Evolutionary conservation across 2,329 filamentous ascomycete species (phyloP), one percentile per base, ranked within the genome.

Genomic region (Penicillium sp.): DNA sequence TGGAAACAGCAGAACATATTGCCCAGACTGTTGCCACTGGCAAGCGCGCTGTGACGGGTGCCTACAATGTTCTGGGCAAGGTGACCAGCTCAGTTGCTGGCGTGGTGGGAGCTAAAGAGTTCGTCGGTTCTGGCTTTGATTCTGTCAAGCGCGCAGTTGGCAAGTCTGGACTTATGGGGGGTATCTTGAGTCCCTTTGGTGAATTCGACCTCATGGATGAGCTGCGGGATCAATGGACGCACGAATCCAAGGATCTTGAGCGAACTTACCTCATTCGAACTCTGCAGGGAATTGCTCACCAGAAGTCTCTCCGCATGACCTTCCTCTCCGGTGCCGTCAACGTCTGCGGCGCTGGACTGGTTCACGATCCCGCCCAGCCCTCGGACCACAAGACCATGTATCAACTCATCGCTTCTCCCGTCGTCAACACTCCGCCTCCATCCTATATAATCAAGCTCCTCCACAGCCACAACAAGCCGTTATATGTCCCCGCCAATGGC

Each of bases 371-470:
- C 0, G 83, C 88, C 18, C 90, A 94, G 70, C 93, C 93, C 0
- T 85, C 85, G 36, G 91, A 97, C 73, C 91, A 97, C 81, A 99
- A 97, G 76, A 96, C 94, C 26, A 99, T 99, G 93, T 99, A 97
- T 76, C 94, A 99, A 72, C 83, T 99, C 70, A 96, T 97, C 70
- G 87, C 92, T 1, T 92, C 91, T 3, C 86, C 91, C 6, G 90
- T 99, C 55, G 93, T 97, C 49, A 95, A 95, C 43, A 88, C 89
- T 0, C 93, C 94, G 0, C 88, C 90, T 2, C 83, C 87, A 44
- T 84, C 82, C 61, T 96, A 96, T 74, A 86, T 97, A 39, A 81
- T 97, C 63, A 95, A 95, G 71, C 83, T 99, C 67, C 85, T 99
- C n/a, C 91, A 97, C 79, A 67, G 69, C 54, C 94, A 88, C 78